Conservation (phyloP, 139 green algal genomes). For the Marvania coccoides region DNA sequence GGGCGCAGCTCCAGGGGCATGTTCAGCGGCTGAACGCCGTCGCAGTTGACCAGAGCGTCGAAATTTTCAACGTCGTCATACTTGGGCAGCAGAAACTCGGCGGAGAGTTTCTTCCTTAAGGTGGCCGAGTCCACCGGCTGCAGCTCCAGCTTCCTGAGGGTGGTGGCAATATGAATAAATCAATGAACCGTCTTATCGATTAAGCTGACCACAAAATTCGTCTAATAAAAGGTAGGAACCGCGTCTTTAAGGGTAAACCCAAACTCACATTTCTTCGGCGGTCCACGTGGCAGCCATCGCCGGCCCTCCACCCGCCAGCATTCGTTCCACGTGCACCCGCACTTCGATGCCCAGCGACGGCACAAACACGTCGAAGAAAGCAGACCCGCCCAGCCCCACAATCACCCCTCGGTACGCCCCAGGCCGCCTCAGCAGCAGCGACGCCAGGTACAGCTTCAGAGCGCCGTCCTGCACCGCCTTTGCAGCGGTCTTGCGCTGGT, state of each 20-base stretch:
- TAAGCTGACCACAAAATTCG: no score
- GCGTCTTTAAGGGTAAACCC: neutral
- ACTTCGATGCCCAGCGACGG: conserved; percentile 60
- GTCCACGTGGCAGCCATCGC: conserved; percentile 1
- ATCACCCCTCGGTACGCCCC: conserved; percentile 43
- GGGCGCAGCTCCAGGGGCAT: conserved; percentile 29
- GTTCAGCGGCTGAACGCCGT: neutral
- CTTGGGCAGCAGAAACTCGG: neutral
- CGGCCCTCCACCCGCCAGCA: conserved; percentile 13
- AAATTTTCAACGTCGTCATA: conserved; percentile 17
- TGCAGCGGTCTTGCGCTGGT: conserved; percentile 65
- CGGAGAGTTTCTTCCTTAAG: neutral
- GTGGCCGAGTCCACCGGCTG: neutral
- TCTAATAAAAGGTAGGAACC: neutral
- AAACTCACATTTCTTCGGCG: neutral
- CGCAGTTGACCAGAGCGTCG: conserved; percentile 8
- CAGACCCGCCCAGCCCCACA: conserved; percentile 46
- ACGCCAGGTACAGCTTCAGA: conserved; percentile 66
- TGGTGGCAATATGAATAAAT: no score
- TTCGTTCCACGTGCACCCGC: conserved; percentile 29
- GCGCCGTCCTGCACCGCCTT: conserved; percentile 53
- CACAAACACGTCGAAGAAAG: conserved; percentile 74
- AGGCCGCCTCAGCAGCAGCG: conserved; percentile 52
- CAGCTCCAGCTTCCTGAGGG: neutral
- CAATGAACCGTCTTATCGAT: no score